Evolutionary conservation across 176 grass and related monocot species (phyloP).

Genomic region (Musa beccarii): DNA sequence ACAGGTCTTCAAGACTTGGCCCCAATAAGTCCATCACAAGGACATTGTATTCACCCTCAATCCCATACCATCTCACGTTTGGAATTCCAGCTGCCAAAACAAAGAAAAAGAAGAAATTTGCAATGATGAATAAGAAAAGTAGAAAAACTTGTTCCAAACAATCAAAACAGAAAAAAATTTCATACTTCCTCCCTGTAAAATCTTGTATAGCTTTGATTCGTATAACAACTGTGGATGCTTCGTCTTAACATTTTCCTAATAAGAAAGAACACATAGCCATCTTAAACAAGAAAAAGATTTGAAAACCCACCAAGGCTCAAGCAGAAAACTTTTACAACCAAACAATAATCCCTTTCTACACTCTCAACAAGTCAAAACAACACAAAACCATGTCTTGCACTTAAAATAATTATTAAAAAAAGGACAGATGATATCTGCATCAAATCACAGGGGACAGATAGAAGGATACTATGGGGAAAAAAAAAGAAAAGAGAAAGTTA

Average conservation of each 20-base stretch:
- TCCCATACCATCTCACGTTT: constrained; percentile 73
- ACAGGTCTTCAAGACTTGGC: constrained; percentile 73
- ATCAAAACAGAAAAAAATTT: constrained; percentile 10
- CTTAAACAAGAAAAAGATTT: constrained; percentile 4
- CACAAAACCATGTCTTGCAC: no score
- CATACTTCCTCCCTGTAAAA: constrained; percentile 91
- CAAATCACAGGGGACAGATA: no score
- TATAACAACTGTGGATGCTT: constrained; percentile 88
- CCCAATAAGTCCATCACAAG: constrained; percentile 78
- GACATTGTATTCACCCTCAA: constrained; percentile 89
- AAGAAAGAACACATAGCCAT: constrained; percentile 19
- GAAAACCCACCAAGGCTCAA: constrained; percentile 13
- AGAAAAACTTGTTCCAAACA: constrained; percentile 2
- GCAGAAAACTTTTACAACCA: constrained; percentile 3
- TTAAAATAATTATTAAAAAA: no score
- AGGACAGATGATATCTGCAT: no score
- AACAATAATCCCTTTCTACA: constrained; percentile 15
- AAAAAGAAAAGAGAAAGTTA: no score
- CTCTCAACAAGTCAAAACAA: not conserved
- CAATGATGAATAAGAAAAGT: not conserved
- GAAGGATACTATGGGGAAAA: no score
- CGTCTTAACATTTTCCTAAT: constrained; percentile 79
- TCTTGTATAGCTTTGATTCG: constrained; percentile 72
- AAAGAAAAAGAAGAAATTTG: constrained; percentile 13
- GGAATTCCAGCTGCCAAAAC: constrained; percentile 57